Conservation (phyloP, 306 rosid species). For the Rubus parviflorus region DNA sequence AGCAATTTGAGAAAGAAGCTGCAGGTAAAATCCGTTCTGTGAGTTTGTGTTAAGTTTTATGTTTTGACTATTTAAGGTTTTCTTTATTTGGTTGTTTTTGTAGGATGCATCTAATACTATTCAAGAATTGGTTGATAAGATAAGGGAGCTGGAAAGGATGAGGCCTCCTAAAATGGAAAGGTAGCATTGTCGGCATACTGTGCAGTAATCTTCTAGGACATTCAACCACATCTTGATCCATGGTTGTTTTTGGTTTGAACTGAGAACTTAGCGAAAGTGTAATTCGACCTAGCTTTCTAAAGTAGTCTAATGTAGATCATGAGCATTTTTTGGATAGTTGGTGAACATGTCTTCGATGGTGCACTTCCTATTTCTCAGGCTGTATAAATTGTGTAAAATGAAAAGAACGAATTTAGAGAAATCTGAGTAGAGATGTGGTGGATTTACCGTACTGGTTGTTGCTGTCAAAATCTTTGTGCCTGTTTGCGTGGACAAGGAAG, state of each 20-base stretch:
- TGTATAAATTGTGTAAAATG: background rate
- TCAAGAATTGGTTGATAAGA: slow-evolving; percentile 64
- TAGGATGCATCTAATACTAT: slow-evolving; percentile 83
- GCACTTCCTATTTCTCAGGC: background rate
- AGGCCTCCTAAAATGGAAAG: slow-evolving; percentile 6
- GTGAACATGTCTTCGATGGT: background rate
- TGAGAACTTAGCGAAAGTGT: background rate
- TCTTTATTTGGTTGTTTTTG: background rate
- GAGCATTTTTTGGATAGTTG: background rate
- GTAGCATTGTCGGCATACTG: background rate
- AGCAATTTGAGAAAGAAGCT: slow-evolving; percentile 63
- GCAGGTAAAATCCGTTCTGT: slow-evolving; percentile 41
- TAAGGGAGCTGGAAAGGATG: slow-evolving; percentile 50
- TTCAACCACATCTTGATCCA: background rate
- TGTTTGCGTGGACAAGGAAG: background rate
- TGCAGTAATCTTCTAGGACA: background rate
- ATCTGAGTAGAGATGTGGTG: background rate
- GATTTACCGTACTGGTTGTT: too few species aligned
- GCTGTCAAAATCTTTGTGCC: too few species aligned
- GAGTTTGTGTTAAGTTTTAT: background rate
- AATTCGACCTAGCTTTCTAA: background rate
- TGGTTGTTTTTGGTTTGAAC: background rate
- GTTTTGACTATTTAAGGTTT: background rate
- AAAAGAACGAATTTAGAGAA: background rate
- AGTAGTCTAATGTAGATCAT: background rate